phyloP scores from a whole-genome alignment of 352 stramenopile genomes.

The Phytophthora colocasiae region DNA sequence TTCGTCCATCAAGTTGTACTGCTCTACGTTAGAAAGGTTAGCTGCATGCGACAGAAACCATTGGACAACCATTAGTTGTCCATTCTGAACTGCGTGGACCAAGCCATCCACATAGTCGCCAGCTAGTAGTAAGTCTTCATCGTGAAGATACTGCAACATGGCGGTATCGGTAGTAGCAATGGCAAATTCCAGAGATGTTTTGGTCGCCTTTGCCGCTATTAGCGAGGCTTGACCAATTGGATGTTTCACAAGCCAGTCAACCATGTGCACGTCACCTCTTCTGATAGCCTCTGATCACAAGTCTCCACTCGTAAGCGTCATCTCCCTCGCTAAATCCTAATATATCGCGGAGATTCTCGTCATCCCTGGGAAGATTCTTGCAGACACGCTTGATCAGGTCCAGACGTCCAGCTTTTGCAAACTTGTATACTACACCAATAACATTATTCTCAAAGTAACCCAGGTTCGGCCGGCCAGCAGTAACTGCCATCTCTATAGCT shows the following conservation, averaged over 20 bases:
- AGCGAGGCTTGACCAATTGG: neutral
- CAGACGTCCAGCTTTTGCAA: constrained; percentile 1
- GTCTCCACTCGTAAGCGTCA: neutral
- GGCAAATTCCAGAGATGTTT: neutral
- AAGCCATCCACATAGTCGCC: neutral
- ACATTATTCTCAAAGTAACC: too few species aligned
- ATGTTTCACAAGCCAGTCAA: neutral
- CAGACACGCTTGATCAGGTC: neutral
- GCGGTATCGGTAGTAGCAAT: too few species aligned
- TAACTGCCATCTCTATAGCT: neutral
- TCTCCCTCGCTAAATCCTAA: too few species aligned
- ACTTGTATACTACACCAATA: neutral
- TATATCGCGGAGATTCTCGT: too few species aligned
- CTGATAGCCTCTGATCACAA: neutral
- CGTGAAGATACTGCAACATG: neutral
- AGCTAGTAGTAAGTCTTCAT: neutral
- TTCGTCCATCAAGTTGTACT: neutral
- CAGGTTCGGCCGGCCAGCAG: neutral
- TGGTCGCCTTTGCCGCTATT: neutral
- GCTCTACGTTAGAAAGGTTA: neutral
- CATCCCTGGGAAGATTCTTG: neutral
- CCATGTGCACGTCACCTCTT: neutral
- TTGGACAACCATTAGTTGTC: neutral
- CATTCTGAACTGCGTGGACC: neutral
- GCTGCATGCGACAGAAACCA: neutral